These are phyloP conservation scores for Saturnispora zaruensis DNA, from an alignment of 805 yeast genomes.

Conservation along the genomic window DNA sequence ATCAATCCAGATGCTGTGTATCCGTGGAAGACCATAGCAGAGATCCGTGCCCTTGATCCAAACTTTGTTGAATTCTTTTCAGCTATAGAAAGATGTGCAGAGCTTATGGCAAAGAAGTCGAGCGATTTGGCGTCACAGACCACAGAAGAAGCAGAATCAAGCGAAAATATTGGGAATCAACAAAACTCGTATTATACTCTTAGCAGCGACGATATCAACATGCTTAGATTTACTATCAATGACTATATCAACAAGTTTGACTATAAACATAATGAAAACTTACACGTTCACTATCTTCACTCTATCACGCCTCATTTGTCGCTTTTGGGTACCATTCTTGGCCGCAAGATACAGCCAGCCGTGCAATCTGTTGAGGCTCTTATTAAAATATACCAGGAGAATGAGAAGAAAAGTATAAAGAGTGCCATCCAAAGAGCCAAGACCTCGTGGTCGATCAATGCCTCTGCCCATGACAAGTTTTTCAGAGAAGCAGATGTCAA, in stretches of 20 bases:
- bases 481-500: slow-evolving; percentile 30
- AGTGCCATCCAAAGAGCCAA: slow-evolving; percentile 37
- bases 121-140: background rate
- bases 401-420: slow-evolving; percentile 37
- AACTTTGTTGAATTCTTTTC: slow-evolving; percentile 40
- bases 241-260: slow-evolving; percentile 32
- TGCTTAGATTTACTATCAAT: slow-evolving; percentile 25
- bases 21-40: slow-evolving; percentile 79
- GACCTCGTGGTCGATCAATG: slow-evolving; percentile 39
- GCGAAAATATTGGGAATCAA: background rate
- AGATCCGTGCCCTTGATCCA: slow-evolving; percentile 31
- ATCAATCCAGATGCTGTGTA: slow-evolving; percentile 42
- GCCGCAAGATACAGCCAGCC: slow-evolving; percentile 38
- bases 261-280: slow-evolving; percentile 6
- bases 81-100: slow-evolving; percentile 37
- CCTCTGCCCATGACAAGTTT: slow-evolving; percentile 29
- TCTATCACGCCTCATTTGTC: slow-evolving; percentile 46
- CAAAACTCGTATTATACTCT: background rate
- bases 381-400: slow-evolving; percentile 31
- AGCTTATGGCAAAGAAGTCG: slow-evolving; percentile 24
- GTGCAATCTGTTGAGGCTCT: slow-evolving; percentile 37
- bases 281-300: slow-evolving; percentile 41
- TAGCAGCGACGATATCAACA: slow-evolving; percentile 2
- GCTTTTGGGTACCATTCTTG: slow-evolving; percentile 43
- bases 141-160: background rate